These are phyloP conservation scores for Trametes sanguinea DNA, from an alignment of 768 basidiomycete genomes.

Conservation along the genomic window DNA sequence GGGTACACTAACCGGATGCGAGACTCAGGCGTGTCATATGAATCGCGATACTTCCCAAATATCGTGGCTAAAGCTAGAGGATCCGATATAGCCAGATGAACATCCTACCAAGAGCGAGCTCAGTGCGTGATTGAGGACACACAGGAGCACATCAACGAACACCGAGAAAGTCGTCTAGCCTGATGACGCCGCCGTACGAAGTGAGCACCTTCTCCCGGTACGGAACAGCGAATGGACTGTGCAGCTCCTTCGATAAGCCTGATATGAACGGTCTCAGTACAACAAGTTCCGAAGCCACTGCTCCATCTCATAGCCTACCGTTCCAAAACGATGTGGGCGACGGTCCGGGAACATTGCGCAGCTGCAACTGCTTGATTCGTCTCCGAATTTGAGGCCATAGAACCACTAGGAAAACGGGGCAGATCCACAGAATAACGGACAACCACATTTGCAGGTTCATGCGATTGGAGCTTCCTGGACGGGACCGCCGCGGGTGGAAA, in stretches of 20 bases:
- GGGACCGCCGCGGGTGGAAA: too few species aligned
- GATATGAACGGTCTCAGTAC: neutral
- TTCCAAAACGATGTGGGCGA: neutral
- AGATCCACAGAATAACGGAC: too few species aligned
- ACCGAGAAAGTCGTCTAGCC: neutral
- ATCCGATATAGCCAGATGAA: conserved; percentile 3
- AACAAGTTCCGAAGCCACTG: too few species aligned
- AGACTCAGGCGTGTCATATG: neutral
- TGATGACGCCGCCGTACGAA: neutral
- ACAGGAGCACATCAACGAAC: neutral
- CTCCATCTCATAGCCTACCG: neutral
- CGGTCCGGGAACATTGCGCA: conserved; percentile 9
- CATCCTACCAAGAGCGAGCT: neutral
- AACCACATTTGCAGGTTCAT: too few species aligned
- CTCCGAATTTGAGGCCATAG: conserved; percentile 5
- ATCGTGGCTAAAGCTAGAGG: conserved; percentile 1
- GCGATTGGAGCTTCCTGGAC: too few species aligned
- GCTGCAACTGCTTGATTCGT: conserved; percentile 2
- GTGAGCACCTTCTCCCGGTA: conserved; percentile 1
- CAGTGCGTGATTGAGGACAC: neutral
- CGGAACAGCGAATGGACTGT: neutral
- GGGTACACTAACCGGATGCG: neutral
- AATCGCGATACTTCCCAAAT: neutral
- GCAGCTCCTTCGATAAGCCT: neutral
- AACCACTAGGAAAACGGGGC: neutral